A percentile compares a stretch with the other conserved stretches of the same genome.
Conservation (phyloP, 768 basidiomycete genomes). For the Gymnopilus junonius region DNA sequence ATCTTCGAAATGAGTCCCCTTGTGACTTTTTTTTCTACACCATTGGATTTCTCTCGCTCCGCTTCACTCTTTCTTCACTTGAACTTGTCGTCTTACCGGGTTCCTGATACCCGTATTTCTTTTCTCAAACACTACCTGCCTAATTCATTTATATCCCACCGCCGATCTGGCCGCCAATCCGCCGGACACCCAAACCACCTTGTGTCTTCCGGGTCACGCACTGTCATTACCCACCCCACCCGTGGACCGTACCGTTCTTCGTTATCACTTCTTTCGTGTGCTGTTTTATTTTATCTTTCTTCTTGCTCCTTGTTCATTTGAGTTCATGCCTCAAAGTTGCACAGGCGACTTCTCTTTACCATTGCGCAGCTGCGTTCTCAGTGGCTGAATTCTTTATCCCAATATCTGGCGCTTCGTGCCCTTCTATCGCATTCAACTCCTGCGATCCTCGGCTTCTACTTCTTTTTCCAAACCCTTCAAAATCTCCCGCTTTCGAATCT, state of each 20-base stretch:
- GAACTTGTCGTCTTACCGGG: conserved; percentile 7
- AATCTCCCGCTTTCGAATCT: neutral
- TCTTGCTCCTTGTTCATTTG: neutral
- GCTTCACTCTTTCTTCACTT: conserved; percentile 5
- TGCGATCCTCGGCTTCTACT: neutral
- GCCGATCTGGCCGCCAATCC: conserved; percentile 2
- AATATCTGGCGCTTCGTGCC: neutral
- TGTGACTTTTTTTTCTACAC: neutral
- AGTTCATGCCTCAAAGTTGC: neutral
- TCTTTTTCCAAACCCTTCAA: neutral
- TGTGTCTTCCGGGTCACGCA: neutral
- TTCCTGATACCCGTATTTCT: neutral
- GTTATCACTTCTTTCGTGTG: neutral
- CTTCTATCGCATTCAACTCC: neutral
- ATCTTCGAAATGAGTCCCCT: neutral
- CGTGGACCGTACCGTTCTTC: neutral
- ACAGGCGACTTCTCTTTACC: neutral
- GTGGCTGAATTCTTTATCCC: neutral
- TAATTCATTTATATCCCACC: neutral
- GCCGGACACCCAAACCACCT: neutral
- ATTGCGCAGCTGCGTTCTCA: neutral
- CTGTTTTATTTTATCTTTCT: neutral
- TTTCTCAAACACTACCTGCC: conserved; percentile 1
- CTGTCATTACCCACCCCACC: neutral
- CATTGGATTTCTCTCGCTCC: neutral